These are phyloP conservation scores for Talaromyces sp. DNA, from an alignment of 2,329 filamentous ascomycete species.

Conservation along the genomic window DNA sequence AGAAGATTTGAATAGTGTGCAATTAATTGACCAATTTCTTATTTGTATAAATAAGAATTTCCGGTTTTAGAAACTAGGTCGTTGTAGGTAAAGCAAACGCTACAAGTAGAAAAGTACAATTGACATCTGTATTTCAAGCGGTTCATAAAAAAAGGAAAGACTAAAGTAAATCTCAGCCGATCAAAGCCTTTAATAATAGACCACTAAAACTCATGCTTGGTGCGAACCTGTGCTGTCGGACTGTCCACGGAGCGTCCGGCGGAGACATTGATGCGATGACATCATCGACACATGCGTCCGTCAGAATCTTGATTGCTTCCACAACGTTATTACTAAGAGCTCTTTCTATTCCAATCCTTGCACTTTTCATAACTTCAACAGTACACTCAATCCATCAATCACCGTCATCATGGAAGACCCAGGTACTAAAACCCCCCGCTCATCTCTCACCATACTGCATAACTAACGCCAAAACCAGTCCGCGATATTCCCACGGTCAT, in stretches of 20 bases:
- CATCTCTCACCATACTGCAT: not conserved
- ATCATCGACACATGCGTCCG: not conserved
- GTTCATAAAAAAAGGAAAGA: not conserved
- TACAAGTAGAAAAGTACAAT: not conserved
- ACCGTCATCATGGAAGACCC: conserved; percentile 2
- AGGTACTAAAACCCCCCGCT: not conserved
- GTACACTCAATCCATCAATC: not conserved
- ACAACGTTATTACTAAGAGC: not conserved
- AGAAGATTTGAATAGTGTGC: not conserved
- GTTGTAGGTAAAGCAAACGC: not conserved
- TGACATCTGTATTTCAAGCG: not conserved
- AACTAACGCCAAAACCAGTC: conserved; percentile 24
- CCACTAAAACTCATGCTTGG: not conserved
- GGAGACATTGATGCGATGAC: not conserved
- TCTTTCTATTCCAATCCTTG: not conserved
- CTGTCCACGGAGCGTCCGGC: not conserved
- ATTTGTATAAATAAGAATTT: not conserved
- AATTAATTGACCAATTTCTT: too few species aligned
- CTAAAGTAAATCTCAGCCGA: too few species aligned
- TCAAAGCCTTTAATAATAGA: not conserved
- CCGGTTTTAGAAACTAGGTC: not conserved
- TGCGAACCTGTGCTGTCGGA: not conserved
- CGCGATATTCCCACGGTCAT: conserved; percentile 65
- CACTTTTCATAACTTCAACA: not conserved
- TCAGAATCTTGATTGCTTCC: not conserved